A percentile compares a stretch with the other conserved stretches of the same genome.
Evolutionary conservation across 2,329 filamentous ascomycete genomes (phyloP).

Genomic region (Nemania serpens): DNA sequence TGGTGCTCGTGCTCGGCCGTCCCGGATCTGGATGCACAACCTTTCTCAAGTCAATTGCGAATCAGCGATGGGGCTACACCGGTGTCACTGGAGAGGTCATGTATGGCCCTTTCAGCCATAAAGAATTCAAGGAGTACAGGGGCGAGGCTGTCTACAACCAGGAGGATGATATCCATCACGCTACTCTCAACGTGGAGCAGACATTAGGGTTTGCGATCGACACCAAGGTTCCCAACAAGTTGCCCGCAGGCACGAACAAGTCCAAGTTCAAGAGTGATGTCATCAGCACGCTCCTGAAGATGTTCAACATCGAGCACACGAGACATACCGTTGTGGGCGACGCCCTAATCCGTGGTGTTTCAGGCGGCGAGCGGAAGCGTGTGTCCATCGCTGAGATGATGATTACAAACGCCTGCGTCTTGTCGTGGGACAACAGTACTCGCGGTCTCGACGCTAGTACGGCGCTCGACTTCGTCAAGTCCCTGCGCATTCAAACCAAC

Average conservation of each 20-base stretch:
- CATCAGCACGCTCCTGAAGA: slow-evolving; percentile 75
- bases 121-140: slow-evolving; percentile 75
- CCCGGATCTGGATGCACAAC: slow-evolving; percentile 76
- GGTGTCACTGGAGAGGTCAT: slow-evolving; percentile 68
- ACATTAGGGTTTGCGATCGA: slow-evolving; percentile 85
- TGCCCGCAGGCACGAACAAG: slow-evolving; percentile 74
- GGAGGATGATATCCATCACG: slow-evolving; percentile 84
- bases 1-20: slow-evolving; percentile 81
- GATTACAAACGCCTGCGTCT: slow-evolving; percentile 71
- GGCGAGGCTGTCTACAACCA: slow-evolving; percentile 86
- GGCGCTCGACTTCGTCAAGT: slow-evolving; percentile 69
- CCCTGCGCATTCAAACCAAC: slow-evolving; percentile 79
- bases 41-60: slow-evolving; percentile 70
- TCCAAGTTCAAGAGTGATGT: slow-evolving; percentile 77
- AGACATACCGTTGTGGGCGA: slow-evolving; percentile 84
- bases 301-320: slow-evolving; percentile 94
- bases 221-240: slow-evolving; percentile 81
- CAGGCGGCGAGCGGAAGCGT: slow-evolving; percentile 78
- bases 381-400: slow-evolving; percentile 85
- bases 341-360: slow-evolving; percentile 78
- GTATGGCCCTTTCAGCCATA: slow-evolving; percentile 74
- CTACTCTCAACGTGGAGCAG: slow-evolving; percentile 85
- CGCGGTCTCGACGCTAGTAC: slow-evolving; percentile 71
- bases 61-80: slow-evolving; percentile 64
- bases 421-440: slow-evolving; percentile 78